Percentiles rank a stretch among this genome's conserved stretches.
These are phyloP conservation scores for Escovopsis sp. DNA, from an alignment of 2,329 filamentous ascomycete genomes.

Conservation along the genomic window DNA sequence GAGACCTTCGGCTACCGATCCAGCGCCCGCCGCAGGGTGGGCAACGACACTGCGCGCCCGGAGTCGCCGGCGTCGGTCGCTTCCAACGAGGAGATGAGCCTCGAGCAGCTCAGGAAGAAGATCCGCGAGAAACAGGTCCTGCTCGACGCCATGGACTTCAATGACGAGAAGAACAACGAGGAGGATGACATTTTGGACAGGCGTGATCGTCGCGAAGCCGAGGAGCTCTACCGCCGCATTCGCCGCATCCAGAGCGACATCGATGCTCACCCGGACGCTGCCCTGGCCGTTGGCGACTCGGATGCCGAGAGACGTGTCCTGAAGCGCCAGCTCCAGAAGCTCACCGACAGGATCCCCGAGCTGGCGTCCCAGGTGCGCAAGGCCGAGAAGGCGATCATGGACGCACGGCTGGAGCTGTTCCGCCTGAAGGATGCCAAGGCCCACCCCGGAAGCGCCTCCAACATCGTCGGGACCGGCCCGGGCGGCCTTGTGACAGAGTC, in stretches of 20 bases:
- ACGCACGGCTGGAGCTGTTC: slow-evolving; percentile 85
- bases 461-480: slow-evolving; percentile 83
- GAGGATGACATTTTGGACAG: slow-evolving; percentile 87
- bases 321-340: slow-evolving; percentile 74
- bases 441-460: slow-evolving; percentile 63
- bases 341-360: slow-evolving; percentile 82
- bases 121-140: slow-evolving; percentile 90
- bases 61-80: slow-evolving; percentile 54
- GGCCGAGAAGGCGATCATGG: slow-evolving; percentile 83
- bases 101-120: slow-evolving; percentile 84
- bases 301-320: slow-evolving; percentile 77
- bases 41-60: slow-evolving; percentile 69
- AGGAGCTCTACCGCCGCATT: slow-evolving; percentile 87
- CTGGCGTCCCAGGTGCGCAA: slow-evolving; percentile 83
- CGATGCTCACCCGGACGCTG: slow-evolving; percentile 68
- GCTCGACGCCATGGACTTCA: slow-evolving; percentile 90
- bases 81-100: slow-evolving; percentile 64
- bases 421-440: slow-evolving; percentile 86
- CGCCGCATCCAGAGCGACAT: slow-evolving; percentile 89
- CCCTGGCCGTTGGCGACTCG: slow-evolving; percentile 58
- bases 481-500: slow-evolving; percentile 84
- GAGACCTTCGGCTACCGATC: slow-evolving; percentile 86
- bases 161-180: slow-evolving; percentile 77
- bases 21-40: slow-evolving; percentile 76
- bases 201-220: slow-evolving; percentile 78